Conservation (phyloP, 495 filamentous ascomycete species). For the Xanthoparmelia taractica region DNA sequence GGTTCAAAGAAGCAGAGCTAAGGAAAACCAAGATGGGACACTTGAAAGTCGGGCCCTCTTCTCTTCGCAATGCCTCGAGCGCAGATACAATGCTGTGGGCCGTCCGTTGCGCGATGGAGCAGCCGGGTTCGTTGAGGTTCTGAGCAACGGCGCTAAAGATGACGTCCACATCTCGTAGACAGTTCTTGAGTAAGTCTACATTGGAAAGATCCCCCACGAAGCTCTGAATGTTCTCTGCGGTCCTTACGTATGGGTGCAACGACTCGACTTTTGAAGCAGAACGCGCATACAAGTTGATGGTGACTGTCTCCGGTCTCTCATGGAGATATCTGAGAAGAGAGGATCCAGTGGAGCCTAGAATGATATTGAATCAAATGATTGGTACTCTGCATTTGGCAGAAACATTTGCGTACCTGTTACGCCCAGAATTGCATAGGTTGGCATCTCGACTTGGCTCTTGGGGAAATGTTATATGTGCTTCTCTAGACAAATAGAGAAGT, state of each 20-base stretch:
- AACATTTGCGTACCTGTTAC: slow-evolving; percentile 5
- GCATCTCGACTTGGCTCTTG: background rate
- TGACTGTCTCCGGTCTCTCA: background rate
- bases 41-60: background rate
- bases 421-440: background rate
- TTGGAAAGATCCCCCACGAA: slow-evolving; percentile 9
- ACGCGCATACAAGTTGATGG: slow-evolving; percentile 13
- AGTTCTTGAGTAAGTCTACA: slow-evolving; percentile 6
- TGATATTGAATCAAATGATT: background rate
- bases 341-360: slow-evolving; percentile 4
- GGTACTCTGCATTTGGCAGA: no score
- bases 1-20: slow-evolving; percentile 9
- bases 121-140: slow-evolving; percentile 11
- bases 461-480: background rate
- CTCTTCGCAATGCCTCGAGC: background rate
- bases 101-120: slow-evolving; percentile 4
- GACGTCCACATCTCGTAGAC: slow-evolving; percentile 3
- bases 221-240: background rate
- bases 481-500: background rate
- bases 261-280: slow-evolving; percentile 11
- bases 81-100: slow-evolving; percentile 8
- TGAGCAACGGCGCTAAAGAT: slow-evolving; percentile 12
- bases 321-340: slow-evolving; percentile 14
- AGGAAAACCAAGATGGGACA: slow-evolving; percentile 7
- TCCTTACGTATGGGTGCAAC: slow-evolving; percentile 5